Percentiles rank a stretch among this genome's conserved stretches.
phyloP scores from a whole-genome alignment of 495 filamentous ascomycete genomes.

The Lindgomyces ingoldianus region DNA sequence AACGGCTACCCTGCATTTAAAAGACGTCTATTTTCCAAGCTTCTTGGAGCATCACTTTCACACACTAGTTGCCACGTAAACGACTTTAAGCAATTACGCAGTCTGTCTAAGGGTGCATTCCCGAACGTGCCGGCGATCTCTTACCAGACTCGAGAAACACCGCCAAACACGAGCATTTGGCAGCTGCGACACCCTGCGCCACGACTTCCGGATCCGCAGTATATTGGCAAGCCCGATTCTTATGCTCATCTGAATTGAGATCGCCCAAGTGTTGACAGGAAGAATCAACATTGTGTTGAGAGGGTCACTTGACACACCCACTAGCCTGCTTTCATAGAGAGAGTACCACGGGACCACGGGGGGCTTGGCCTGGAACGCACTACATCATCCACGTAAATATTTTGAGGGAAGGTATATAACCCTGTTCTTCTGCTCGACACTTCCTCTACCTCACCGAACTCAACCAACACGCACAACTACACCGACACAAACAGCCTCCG shows the following conservation, averaged over 20 bases:
- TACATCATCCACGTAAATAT: neutral
- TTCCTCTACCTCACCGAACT: neutral
- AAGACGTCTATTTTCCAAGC: conserved; percentile 16
- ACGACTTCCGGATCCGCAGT: neutral
- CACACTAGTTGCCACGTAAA: conserved; percentile 14
- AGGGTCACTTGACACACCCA: conserved; percentile 17
- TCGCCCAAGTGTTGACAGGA: neutral
- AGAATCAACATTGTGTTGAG: neutral
- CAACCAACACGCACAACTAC: neutral
- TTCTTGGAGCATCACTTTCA: conserved; percentile 19
- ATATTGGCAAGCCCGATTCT: neutral
- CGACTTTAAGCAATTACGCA: neutral
- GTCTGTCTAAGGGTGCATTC: neutral
- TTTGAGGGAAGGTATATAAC: neutral
- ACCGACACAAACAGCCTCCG: neutral
- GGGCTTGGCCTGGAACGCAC: conserved; percentile 14
- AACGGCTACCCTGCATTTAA: conserved; percentile 8
- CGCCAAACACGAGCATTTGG: conserved; percentile 1
- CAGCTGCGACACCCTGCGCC: conserved; percentile 23
- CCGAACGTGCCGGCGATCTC: conserved; percentile 6
- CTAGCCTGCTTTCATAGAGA: conserved; percentile 10
- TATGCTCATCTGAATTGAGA: neutral
- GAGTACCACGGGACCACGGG: conserved; percentile 26
- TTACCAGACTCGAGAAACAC: neutral
- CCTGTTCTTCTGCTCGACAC: neutral